phyloP scores from a whole-genome alignment of 108 stramenopile genomes.

The Pseudonitzschia multiseries region DNA sequence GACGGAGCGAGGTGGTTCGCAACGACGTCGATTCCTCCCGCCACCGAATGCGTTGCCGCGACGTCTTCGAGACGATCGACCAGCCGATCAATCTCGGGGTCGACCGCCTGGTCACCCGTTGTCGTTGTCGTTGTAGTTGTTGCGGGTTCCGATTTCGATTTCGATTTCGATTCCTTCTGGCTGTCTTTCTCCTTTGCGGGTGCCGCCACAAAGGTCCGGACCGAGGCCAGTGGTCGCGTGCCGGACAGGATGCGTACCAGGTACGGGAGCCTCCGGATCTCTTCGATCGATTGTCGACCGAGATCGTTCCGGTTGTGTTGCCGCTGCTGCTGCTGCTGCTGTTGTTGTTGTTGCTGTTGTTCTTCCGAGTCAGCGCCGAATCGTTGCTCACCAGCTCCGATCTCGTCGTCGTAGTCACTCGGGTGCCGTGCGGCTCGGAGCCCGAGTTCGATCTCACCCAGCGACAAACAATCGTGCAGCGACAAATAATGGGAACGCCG shows the following conservation, averaged over 20 bases:
- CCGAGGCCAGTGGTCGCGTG: slow-evolving; percentile 47
- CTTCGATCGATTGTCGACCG: slow-evolving; percentile 4
- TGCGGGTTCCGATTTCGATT: slow-evolving; percentile 1
- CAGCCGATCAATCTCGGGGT: slow-evolving; percentile 36
- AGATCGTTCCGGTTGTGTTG: not conserved
- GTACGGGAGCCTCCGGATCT: slow-evolving; percentile 61
- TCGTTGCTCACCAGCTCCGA: not conserved
- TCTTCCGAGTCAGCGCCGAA: not conserved
- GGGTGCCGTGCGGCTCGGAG: no score
- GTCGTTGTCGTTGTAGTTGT: slow-evolving; percentile 5
- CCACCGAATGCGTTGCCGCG: slow-evolving; percentile 64
- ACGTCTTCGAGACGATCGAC: slow-evolving; percentile 70
- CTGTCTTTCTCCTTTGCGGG: no score
- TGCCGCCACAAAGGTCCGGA: slow-evolving; percentile 12
- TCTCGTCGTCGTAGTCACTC: not conserved
- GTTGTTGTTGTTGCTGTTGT: no score
- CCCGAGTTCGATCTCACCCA: slow-evolving; percentile 65
- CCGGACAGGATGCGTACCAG: slow-evolving; percentile 56
- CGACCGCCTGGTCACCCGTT: not conserved
- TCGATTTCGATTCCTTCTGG: slow-evolving; percentile 7
- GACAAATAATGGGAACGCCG: slow-evolving; percentile 9
- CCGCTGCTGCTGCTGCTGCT: no score
- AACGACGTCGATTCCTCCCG: slow-evolving; percentile 67
- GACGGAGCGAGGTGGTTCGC: slow-evolving; percentile 56
- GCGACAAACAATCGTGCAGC: slow-evolving; percentile 64